Conservation (phyloP, 768 basidiomycete genomes). For the Glaciozyma martinii region DNA sequence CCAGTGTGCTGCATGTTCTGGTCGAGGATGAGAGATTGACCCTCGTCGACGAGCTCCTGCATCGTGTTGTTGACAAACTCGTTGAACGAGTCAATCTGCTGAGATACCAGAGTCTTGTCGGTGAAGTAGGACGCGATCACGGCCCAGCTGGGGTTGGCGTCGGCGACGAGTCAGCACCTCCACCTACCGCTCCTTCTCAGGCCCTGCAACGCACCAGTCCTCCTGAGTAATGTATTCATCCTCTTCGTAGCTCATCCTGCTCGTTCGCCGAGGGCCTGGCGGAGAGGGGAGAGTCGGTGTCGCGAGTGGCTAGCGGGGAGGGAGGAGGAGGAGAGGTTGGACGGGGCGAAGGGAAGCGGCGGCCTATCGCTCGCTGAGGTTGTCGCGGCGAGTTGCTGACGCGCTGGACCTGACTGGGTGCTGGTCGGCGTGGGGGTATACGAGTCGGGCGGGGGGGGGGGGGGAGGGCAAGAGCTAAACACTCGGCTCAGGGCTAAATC, state of each 20-base stretch:
- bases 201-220: constrained; percentile 15
- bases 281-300: too few relatives aligned
- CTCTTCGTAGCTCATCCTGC: constrained; percentile 1
- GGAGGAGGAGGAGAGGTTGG: too few relatives aligned
- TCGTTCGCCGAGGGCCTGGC: too few relatives aligned
- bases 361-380: too few relatives aligned
- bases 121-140: constrained; percentile 95
- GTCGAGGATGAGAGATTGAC: constrained; percentile 86
- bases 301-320: neutral
- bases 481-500: too few relatives aligned
- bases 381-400: too few relatives aligned
- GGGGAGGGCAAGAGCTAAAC: too few relatives aligned
- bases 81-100: constrained; percentile 96
- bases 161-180: neutral
- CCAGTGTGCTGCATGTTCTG: constrained; percentile 95
- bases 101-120: constrained; percentile 91
- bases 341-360: too few relatives aligned
- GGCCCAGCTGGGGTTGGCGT: constrained; percentile 60
- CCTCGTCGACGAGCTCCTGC: constrained; percentile 98
- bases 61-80: constrained; percentile 99
- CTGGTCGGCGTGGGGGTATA: too few relatives aligned
- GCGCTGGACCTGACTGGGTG: too few relatives aligned
- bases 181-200: neutral
- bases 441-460: too few relatives aligned
- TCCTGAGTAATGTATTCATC: constrained; percentile 29